These are phyloP conservation scores for Porodaedalea pini DNA, from an alignment of 1,284 basidiomycete species.

Conservation along the genomic window DNA sequence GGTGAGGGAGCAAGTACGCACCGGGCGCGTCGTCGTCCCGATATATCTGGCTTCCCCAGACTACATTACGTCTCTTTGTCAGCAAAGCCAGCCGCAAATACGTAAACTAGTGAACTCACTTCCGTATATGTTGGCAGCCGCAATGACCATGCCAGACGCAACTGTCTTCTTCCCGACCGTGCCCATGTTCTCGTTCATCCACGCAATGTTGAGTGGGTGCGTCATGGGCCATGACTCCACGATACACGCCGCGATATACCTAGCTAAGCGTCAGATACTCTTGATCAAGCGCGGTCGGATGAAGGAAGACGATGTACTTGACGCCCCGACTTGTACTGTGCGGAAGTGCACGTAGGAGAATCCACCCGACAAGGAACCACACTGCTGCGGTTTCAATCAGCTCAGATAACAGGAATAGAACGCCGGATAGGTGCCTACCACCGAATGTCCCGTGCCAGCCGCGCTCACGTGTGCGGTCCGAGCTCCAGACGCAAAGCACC, in stretches of 20 bases:
- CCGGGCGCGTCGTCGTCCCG: conserved; percentile 36
- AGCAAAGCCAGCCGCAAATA: background rate
- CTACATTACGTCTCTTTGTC: too few species aligned
- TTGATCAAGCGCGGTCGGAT: background rate
- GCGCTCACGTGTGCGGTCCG: conserved; percentile 34
- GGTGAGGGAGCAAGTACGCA: conserved; percentile 19
- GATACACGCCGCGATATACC: conserved; percentile 34
- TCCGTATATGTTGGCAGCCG: conserved; percentile 33
- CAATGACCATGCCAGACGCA: conserved; percentile 35
- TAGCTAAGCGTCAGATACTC: conserved; percentile 5
- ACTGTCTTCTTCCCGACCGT: conserved; percentile 35
- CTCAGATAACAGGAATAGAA: background rate
- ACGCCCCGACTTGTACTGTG: conserved; percentile 28
- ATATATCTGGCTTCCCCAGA: conserved; percentile 31
- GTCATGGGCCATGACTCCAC: conserved; percentile 37
- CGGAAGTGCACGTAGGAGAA: conserved; percentile 34
- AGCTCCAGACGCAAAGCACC: conserved; percentile 34
- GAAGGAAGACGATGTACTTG: background rate
- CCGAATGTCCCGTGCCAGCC: conserved; percentile 37
- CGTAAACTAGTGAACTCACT: background rate
- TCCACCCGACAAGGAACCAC: conserved; percentile 38
- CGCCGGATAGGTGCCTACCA: conserved; percentile 24
- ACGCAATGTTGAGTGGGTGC: conserved; percentile 38
- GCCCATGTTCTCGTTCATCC: conserved; percentile 40
- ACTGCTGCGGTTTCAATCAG: conserved; percentile 27